phyloP scores from a whole-genome alignment of 139 green algal genomes.

The Picocystis salinarum region DNA sequence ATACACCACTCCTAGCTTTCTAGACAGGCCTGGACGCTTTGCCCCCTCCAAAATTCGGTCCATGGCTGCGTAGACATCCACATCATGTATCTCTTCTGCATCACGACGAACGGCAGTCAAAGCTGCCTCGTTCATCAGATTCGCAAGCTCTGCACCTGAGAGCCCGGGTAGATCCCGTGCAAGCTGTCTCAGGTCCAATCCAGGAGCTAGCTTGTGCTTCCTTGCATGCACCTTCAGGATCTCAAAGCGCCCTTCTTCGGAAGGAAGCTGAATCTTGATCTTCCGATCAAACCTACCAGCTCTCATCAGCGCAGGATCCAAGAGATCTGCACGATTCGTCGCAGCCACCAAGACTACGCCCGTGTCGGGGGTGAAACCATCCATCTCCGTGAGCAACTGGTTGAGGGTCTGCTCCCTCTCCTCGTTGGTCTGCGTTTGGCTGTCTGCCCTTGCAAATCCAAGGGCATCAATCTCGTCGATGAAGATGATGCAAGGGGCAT shows the following conservation, averaged over 20 bases:
- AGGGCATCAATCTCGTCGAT: constrained; percentile 96
- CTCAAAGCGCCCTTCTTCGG: constrained; percentile 42
- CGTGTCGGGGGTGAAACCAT: constrained; percentile 81
- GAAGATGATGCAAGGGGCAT: constrained; percentile 87
- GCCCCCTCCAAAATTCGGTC: constrained; percentile 1
- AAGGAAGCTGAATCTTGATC: constrained; percentile 35
- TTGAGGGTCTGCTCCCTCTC: constrained; percentile 86
- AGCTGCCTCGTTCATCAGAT: constrained; percentile 88
- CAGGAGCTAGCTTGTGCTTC: constrained; percentile 25
- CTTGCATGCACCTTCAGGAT: constrained; percentile 59
- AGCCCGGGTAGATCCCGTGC: constrained; percentile 77
- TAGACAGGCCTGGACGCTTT: neutral
- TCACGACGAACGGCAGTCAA: constrained; percentile 41
- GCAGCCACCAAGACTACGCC: constrained; percentile 93
- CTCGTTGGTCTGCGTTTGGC: constrained; percentile 13
- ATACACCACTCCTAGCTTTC: neutral
- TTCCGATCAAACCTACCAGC: constrained; percentile 84
- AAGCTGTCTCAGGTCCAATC: constrained; percentile 74
- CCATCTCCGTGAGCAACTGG: constrained; percentile 94
- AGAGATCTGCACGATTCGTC: constrained; percentile 65
- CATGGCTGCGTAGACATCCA: constrained; percentile 1
- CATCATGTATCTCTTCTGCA: neutral
- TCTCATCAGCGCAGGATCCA: constrained; percentile 68
- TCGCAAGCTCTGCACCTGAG: constrained; percentile 76
- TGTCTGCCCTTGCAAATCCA: constrained; percentile 50